phyloP scores from a whole-genome alignment of 768 basidiomycete genomes.

The Pleurotus giganteus region DNA sequence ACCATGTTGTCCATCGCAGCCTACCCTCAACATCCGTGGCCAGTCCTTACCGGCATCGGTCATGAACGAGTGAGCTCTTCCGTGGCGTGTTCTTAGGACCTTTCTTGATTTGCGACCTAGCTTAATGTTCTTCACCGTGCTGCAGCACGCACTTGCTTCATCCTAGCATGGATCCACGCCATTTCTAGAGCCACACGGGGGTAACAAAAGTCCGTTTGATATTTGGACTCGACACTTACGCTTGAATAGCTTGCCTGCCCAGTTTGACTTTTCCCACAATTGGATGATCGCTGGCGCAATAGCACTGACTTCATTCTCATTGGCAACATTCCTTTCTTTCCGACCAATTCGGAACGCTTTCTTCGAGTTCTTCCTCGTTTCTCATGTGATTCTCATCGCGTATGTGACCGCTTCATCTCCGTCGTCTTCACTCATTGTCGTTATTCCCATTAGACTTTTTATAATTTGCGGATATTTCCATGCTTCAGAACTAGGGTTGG shows the following conservation, averaged over 20 bases:
- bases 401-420: slow-evolving; percentile 16
- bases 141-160: slow-evolving; percentile 36
- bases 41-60: slow-evolving; percentile 50
- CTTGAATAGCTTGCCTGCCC: slow-evolving; percentile 28
- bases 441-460: slow-evolving; percentile 31
- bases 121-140: slow-evolving; percentile 46
- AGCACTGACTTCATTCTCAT: slow-evolving; percentile 30
- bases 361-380: slow-evolving; percentile 41
- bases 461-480: slow-evolving; percentile 38
- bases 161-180: slow-evolving; percentile 45
- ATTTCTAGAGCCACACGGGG: slow-evolving; percentile 26
- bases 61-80: slow-evolving; percentile 43
- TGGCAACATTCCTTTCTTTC: slow-evolving; percentile 35
- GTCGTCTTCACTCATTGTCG: slow-evolving; percentile 20
- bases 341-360: slow-evolving; percentile 35
- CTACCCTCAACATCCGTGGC: neutral
- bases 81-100: neutral
- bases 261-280: slow-evolving; percentile 31
- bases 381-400: slow-evolving; percentile 29
- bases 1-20: neutral
- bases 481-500: slow-evolving; percentile 26
- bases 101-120: slow-evolving; percentile 19
- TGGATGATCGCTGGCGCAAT: slow-evolving; percentile 34
- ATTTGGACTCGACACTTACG: neutral
- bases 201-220: slow-evolving; percentile 16